These are phyloP conservation scores for Talaromyces thailandensis DNA, from an alignment of 495 filamentous ascomycete genomes.

Conservation along the genomic window DNA sequence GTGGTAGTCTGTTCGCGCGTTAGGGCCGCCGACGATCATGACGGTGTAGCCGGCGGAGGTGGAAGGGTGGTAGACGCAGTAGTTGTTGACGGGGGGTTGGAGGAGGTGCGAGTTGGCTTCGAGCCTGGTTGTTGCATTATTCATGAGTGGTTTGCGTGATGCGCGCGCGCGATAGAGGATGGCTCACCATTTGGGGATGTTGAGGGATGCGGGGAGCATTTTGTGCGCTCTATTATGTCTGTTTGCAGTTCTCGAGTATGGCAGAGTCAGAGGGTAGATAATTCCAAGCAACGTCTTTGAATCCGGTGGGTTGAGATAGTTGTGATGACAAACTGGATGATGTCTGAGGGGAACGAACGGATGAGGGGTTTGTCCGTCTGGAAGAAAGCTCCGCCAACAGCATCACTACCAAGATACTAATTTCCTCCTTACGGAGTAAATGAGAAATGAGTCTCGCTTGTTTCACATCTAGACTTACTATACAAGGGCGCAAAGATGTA, in stretches of 20 bases:
- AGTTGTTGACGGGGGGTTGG: constrained; percentile 94
- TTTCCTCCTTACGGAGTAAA: not conserved
- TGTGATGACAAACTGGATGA: not conserved
- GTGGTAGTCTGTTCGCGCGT: constrained; percentile 95
- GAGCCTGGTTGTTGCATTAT: constrained; percentile 54
- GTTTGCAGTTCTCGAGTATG: not conserved
- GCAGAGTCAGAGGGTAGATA: not conserved
- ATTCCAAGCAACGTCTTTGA: not conserved
- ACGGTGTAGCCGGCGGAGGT: constrained; percentile 37
- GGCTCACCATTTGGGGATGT: constrained; percentile 76
- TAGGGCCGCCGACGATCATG: constrained; percentile 91
- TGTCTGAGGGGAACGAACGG: not conserved
- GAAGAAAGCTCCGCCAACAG: not conserved
- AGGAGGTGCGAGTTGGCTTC: constrained; percentile 86
- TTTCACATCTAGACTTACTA: not conserved
- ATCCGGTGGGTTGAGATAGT: not conserved
- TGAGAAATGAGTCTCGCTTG: not conserved
- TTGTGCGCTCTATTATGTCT: not conserved
- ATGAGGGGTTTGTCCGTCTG: not conserved
- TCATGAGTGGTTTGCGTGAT: constrained; percentile 6
- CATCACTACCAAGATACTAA: not conserved
- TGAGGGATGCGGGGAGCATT: constrained; percentile 45
- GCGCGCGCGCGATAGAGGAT: constrained; percentile 2
- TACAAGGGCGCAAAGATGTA: not conserved
- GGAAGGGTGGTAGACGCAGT: constrained; percentile 76